A percentile compares a stretch with the other conserved stretches of the same genome.
These are phyloP conservation scores for Epicoccum sorghinum DNA, from an alignment of 2,329 filamentous ascomycete genomes.

Conservation along the genomic window DNA sequence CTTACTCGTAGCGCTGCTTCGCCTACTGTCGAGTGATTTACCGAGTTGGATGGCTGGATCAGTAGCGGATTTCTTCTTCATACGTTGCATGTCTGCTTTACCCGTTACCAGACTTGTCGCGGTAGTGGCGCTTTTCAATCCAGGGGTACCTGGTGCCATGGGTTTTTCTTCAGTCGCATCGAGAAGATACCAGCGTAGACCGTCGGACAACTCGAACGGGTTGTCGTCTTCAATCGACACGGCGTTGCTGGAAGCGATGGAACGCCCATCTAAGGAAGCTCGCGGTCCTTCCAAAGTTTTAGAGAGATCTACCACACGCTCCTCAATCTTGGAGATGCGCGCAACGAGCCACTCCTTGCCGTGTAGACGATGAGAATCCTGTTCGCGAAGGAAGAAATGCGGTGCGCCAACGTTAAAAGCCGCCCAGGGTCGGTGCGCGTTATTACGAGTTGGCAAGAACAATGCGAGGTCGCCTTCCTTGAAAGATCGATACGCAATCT, in stretches of 20 bases:
- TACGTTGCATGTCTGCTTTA: conserved; percentile 66
- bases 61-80: conserved; percentile 51
- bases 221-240: conserved; percentile 82
- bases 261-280: conserved; percentile 53
- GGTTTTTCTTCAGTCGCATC: conserved; percentile 94
- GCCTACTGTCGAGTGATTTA: conserved; percentile 88
- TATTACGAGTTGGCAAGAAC: conserved; percentile 92
- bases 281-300: conserved; percentile 67
- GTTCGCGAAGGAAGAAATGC: conserved; percentile 94
- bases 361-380: conserved; percentile 83
- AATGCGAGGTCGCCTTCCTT: conserved; percentile 95
- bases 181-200: conserved; percentile 93
- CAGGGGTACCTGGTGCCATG: conserved; percentile 85
- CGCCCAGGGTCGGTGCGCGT: conserved; percentile 93
- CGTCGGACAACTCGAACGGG: conserved; percentile 94
- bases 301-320: conserved; percentile 90
- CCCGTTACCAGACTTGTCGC: conserved; percentile 89
- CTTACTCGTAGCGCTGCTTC: conserved; percentile 85
- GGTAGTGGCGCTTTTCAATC: conserved; percentile 81
- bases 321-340: conserved; percentile 87
- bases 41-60: conserved; percentile 63
- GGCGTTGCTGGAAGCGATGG: conserved; percentile 59
- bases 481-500: conserved; percentile 94
- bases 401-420: conserved; percentile 98
- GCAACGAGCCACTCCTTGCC: conserved; percentile 96